Evolutionary conservation across 139 green algal species (phyloP).

Genomic region (Chlorella sp.): DNA sequence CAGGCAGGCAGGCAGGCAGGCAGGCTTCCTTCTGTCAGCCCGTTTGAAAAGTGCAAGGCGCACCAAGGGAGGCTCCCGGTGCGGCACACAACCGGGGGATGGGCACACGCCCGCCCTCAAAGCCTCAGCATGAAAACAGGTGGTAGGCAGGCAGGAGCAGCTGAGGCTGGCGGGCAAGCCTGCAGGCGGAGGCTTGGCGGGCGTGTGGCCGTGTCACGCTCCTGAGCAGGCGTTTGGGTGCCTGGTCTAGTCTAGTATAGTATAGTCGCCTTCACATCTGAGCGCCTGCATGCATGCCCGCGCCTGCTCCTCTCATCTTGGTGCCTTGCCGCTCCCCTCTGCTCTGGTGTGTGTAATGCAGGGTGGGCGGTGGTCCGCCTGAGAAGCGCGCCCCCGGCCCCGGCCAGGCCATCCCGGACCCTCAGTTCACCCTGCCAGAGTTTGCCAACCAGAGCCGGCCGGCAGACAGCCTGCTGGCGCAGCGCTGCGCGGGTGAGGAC

Average conservation of each 20-base stretch:
- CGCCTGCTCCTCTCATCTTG: background rate
- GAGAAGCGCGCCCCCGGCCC: conserved; percentile 17
- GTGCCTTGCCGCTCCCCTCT: background rate
- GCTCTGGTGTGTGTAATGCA: background rate
- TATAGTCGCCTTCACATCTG: no score
- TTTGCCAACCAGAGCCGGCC: background rate
- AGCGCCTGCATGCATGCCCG: background rate
- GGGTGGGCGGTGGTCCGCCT: conserved; percentile 17
- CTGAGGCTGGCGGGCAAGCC: no score
- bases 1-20: background rate
- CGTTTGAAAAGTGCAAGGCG: no score
- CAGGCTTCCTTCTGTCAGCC: background rate
- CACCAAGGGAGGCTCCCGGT: no score
- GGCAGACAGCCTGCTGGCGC: background rate
- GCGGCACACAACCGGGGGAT: background rate
- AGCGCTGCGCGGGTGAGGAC: conserved; percentile 2
- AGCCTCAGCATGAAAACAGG: no score
- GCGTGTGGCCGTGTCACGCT: no score
- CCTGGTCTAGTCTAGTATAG: no score
- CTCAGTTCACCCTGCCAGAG: background rate
- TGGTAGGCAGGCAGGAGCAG: no score
- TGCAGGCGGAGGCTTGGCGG: no score
- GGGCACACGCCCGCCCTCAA: no score
- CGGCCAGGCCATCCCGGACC: conserved; percentile 6
- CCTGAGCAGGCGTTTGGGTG: no score